These are phyloP conservation scores for Cyathus striatus DNA, from an alignment of 768 basidiomycete genomes.

Conservation along the genomic window DNA sequence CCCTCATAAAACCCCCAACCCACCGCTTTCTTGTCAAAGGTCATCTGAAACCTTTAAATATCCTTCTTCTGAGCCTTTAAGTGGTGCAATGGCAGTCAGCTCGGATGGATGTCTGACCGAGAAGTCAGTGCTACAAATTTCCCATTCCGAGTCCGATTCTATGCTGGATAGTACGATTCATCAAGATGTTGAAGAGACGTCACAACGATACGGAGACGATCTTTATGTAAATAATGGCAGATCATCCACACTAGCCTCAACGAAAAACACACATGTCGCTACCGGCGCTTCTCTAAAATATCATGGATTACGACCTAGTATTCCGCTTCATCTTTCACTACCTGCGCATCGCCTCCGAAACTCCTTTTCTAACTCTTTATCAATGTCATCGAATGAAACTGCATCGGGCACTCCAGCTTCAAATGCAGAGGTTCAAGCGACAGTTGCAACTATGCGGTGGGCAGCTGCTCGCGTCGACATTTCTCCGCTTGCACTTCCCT, in stretches of 20 bases:
- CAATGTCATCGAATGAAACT: slow-evolving; percentile 11
- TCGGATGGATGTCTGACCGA: background rate
- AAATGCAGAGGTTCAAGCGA: slow-evolving; percentile 52
- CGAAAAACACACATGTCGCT: background rate
- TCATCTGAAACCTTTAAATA: slow-evolving; percentile 12
- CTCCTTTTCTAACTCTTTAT: slow-evolving; percentile 21
- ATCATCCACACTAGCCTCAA: no score
- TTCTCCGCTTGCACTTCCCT: slow-evolving; percentile 82
- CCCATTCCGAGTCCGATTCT: no score
- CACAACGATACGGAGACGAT: no score
- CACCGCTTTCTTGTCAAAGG: slow-evolving; percentile 31
- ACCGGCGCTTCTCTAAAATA: slow-evolving; percentile 13
- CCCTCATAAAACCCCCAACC: slow-evolving; percentile 63
- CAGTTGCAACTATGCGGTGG: slow-evolving; percentile 80
- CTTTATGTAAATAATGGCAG: no score
- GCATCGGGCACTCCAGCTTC: slow-evolving; percentile 14
- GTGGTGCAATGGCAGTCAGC: background rate
- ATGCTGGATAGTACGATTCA: no score
- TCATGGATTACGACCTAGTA: slow-evolving; percentile 11
- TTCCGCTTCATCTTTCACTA: slow-evolving; percentile 16
- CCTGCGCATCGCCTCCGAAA: slow-evolving; percentile 28
- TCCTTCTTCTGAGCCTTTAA: slow-evolving; percentile 17
- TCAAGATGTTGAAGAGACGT: no score
- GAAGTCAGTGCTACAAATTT: no score
- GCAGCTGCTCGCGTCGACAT: slow-evolving; percentile 82